Conservation (phyloP, 768 basidiomycete genomes). For the Russula emetica region DNA sequence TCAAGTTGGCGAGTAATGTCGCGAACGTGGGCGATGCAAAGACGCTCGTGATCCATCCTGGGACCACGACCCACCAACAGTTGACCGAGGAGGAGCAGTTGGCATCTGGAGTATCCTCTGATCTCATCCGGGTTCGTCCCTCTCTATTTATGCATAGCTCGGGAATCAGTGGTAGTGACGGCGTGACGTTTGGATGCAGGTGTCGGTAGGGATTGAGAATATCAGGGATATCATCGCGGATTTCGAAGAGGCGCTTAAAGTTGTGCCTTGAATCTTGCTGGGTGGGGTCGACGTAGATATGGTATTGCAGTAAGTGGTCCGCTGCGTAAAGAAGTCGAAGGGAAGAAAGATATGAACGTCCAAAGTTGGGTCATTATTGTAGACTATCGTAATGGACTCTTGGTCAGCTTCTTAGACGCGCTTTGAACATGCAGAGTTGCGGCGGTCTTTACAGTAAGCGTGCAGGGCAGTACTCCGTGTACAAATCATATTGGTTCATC, state of each 20-base stretch:
- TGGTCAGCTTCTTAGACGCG: too few relatives aligned
- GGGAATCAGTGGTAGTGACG: neutral
- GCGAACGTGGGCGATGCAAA: conserved; percentile 79
- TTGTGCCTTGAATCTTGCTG: conserved; percentile 24
- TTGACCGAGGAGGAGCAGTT: conserved; percentile 56
- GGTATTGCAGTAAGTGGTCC: neutral
- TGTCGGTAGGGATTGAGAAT: conserved; percentile 42
- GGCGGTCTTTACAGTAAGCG: too few relatives aligned
- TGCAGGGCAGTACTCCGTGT: too few relatives aligned
- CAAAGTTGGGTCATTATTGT: neutral
- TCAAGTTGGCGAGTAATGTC: conserved; percentile 66
- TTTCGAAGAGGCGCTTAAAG: conserved; percentile 39
- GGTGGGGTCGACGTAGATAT: neutral
- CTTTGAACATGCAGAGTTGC: too few relatives aligned
- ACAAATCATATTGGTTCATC: too few relatives aligned
- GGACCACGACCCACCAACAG: conserved; percentile 73
- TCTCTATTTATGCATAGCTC: neutral
- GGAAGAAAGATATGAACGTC: neutral
- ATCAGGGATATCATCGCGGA: conserved; percentile 44
- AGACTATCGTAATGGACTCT: too few relatives aligned
- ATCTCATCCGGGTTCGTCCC: conserved; percentile 61
- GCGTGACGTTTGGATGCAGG: conserved; percentile 29
- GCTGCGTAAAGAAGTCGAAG: neutral
- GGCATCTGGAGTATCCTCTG: conserved; percentile 66
- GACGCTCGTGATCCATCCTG: conserved; percentile 76